Percentiles rank a stretch among this genome's conserved stretches.
Conservation (phyloP, 306 rosid species). For the Quercus engelmannii region DNA sequence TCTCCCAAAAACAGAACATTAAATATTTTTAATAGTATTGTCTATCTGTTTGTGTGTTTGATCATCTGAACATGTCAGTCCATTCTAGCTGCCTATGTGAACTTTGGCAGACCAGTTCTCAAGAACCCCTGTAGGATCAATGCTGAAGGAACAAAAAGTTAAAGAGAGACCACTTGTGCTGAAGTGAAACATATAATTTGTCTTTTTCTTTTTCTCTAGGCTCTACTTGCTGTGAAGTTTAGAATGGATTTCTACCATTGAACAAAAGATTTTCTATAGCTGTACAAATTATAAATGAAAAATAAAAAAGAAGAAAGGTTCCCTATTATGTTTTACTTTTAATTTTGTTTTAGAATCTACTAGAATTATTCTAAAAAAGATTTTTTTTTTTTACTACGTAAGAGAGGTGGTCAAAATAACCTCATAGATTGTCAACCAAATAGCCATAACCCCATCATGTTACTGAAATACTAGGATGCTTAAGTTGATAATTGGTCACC, state of each 20-base stretch:
- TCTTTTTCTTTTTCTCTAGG: not conserved
- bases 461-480: too few relatives aligned
- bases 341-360: not conserved
- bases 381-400: conserved; percentile 46
- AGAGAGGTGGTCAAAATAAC: conserved; percentile 9
- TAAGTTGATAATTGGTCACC: too few relatives aligned
- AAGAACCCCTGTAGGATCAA: conserved; percentile 50
- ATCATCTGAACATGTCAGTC: conserved; percentile 60
- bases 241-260: too few relatives aligned
- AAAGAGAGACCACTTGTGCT: conserved; percentile 27
- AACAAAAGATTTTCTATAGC: too few relatives aligned
- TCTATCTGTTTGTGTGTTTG: not conserved
- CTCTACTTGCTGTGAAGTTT: not conserved
- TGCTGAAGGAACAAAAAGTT: conserved; percentile 31
- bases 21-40: too few relatives aligned
- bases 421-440: too few relatives aligned
- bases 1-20: too few relatives aligned
- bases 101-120: conserved; percentile 62
- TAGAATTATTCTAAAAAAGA: not conserved
- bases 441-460: too few relatives aligned
- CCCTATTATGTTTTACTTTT: not conserved
- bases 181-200: conserved; percentile 40
- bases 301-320: too few relatives aligned
- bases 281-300: too few relatives aligned
- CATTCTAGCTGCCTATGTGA: conserved; percentile 64